Evolutionary conservation across 148 eudicot genomes (phyloP).

Genomic region (Drosera capensis): DNA sequence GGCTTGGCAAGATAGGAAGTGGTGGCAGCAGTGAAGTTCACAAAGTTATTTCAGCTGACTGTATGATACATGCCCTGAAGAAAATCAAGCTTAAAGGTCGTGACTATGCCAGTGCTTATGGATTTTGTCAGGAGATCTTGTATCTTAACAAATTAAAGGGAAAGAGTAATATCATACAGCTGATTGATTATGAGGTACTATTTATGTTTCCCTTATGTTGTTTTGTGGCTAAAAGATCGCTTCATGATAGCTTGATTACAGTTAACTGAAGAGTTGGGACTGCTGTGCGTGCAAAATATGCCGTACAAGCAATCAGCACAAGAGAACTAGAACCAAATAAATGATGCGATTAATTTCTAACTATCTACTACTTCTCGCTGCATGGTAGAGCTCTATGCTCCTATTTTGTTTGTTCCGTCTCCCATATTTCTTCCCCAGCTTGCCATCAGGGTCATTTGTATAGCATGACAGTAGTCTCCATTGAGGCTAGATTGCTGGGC

Average conservation of each 20-base stretch:
- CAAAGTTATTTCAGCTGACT: conserved; percentile 91
- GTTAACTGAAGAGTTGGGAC: no score
- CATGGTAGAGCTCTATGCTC: no score
- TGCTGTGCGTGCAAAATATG: no score
- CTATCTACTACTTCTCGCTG: no score
- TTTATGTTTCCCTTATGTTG: neutral
- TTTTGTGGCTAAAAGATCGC: neutral
- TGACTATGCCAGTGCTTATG: conserved; percentile 86
- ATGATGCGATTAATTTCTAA: no score
- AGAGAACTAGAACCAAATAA: no score
- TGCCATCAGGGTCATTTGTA: no score
- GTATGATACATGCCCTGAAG: conserved; percentile 82
- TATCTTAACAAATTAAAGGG: conserved; percentile 82
- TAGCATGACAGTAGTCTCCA: no score
- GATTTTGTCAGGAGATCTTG: conserved; percentile 90
- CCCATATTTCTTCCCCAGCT: no score
- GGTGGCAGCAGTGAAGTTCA: conserved; percentile 99
- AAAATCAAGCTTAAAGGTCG: conserved; percentile 96
- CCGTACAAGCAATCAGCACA: no score
- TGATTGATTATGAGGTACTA: conserved; percentile 88
- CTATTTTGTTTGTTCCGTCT: no score
- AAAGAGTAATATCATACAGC: conserved; percentile 77
- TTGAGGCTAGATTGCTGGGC: no score
- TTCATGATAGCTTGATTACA: neutral
- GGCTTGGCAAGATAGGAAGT: conserved; percentile 98